Conservation (phyloP, 139 green algal species). For the Pleodorina starrii region DNA sequence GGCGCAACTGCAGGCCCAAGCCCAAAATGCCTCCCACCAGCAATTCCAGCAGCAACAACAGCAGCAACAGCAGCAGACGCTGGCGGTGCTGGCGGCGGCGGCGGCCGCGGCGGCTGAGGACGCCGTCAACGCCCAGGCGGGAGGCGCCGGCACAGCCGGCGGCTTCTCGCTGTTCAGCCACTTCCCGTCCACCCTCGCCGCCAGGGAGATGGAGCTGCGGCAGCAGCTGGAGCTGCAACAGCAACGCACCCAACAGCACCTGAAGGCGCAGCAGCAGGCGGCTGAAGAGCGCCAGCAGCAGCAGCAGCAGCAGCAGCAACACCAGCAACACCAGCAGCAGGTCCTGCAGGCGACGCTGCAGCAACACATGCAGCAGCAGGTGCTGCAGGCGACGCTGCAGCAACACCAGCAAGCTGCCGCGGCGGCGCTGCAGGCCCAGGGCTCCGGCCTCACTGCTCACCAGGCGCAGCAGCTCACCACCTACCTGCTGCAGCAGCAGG, state of each 20-base stretch:
- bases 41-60: constrained; percentile 34
- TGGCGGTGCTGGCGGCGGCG: constrained; percentile 31
- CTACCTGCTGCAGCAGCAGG: constrained; percentile 35
- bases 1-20: not conserved
- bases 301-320: constrained; percentile 10
- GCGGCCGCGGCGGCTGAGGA: constrained; percentile 18
- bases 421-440: constrained; percentile 9
- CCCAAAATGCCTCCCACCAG: constrained; percentile 4
- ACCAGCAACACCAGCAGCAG: constrained; percentile 17
- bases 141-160: not conserved
- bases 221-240: constrained; percentile 45
- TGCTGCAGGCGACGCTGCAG: not conserved
- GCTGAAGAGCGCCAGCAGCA: constrained; percentile 28
- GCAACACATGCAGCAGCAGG: constrained; percentile 6
- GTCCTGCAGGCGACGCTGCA: constrained; percentile 25
- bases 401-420: constrained; percentile 27
- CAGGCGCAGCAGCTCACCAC: constrained; percentile 29
- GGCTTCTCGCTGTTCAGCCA: constrained; percentile 41
- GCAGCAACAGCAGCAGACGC: constrained; percentile 24
- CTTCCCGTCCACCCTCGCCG: not conserved
- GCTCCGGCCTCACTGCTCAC: constrained; percentile 6
- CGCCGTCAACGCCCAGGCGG: not conserved
- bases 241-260: constrained; percentile 34
- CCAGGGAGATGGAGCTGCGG: not conserved
- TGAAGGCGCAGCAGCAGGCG: constrained; percentile 39